These are phyloP conservation scores for Globisporangium nunn DNA, from an alignment of 352 stramenopile species.

Conservation along the genomic window DNA sequence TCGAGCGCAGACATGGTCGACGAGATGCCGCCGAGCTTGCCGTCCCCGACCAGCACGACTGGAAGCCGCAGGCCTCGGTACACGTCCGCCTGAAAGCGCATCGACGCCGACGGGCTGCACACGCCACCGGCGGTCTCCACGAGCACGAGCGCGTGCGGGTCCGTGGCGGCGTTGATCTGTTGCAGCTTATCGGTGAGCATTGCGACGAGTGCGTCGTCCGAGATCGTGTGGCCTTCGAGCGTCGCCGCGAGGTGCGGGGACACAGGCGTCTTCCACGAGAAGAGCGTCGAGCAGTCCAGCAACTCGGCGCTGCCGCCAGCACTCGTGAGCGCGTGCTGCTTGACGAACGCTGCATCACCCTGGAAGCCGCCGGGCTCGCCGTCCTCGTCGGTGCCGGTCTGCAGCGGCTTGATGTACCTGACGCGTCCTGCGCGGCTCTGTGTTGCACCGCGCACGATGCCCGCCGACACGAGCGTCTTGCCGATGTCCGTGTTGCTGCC, in stretches of 20 bases:
- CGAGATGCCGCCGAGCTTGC: slow-evolving; percentile 94
- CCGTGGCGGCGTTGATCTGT: slow-evolving; percentile 23
- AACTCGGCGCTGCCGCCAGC: slow-evolving; percentile 3
- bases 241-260: slow-evolving; percentile 91
- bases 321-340: slow-evolving; percentile 28
- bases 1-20: slow-evolving; percentile 92
- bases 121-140: slow-evolving; percentile 96
- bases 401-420: slow-evolving; percentile 95
- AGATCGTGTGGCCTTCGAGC: slow-evolving; percentile 82
- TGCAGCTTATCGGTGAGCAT: slow-evolving; percentile 56
- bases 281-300: slow-evolving; percentile 84
- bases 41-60: slow-evolving; percentile 94
- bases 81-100: slow-evolving; percentile 91
- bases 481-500: slow-evolving; percentile 97
- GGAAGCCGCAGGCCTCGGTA: slow-evolving; percentile 88
- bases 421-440: slow-evolving; percentile 19
- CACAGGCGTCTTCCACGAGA: slow-evolving; percentile 90
- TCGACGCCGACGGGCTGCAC: slow-evolving; percentile 82
- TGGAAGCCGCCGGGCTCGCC: slow-evolving; percentile 34
- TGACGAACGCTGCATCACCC: slow-evolving; percentile 85
- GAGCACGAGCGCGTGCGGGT: slow-evolving; percentile 53
- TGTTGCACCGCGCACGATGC: slow-evolving; percentile 81
- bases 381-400: slow-evolving; percentile 83
- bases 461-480: slow-evolving; percentile 94
- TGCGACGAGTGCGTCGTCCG: slow-evolving; percentile 82